These are phyloP conservation scores for Pythium periplocum DNA, from an alignment of 352 stramenopile species.

Conservation along the genomic window DNA sequence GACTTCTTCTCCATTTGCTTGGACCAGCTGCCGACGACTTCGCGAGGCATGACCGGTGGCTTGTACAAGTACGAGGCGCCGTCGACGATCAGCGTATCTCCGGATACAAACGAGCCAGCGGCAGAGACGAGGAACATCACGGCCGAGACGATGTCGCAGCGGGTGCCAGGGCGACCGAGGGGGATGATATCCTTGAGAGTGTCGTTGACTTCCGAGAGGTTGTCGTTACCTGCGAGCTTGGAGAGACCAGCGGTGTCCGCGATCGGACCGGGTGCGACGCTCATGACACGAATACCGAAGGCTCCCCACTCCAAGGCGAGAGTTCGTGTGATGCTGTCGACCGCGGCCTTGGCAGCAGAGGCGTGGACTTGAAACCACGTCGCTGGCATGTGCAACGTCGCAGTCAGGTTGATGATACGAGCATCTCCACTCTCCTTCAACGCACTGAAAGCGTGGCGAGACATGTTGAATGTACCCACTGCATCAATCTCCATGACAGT, in stretches of 20 bases:
- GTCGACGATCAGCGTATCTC: constrained; percentile 80
- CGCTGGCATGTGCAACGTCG: constrained; percentile 87
- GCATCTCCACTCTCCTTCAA: constrained; percentile 66
- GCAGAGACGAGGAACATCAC: constrained; percentile 82
- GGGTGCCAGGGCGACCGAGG: constrained; percentile 71
- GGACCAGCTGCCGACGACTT: constrained; percentile 68
- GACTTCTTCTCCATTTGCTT: constrained; percentile 75
- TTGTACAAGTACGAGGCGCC: constrained; percentile 80
- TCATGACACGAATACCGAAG: constrained; percentile 92
- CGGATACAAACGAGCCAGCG: constrained; percentile 75
- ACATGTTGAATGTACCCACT: constrained; percentile 96
- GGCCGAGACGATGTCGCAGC: constrained; percentile 74
- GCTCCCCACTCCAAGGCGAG: constrained; percentile 95
- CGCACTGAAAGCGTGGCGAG: constrained; percentile 76
- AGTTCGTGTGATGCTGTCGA: constrained; percentile 93
- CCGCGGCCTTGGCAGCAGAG: constrained; percentile 91
- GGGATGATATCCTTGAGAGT: constrained; percentile 48
- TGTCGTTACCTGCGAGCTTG: constrained; percentile 81
- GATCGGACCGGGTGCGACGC: constrained; percentile 93
- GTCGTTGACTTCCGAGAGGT: constrained; percentile 33
- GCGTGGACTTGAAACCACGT: constrained; percentile 95
- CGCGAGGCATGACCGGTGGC: constrained; percentile 57
- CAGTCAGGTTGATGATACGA: constrained; percentile 95
- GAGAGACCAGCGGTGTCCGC: constrained; percentile 91
- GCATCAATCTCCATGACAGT: constrained; percentile 97